These are phyloP conservation scores for Lipomyces starkeyi DNA, from an alignment of 805 yeast species.

Conservation along the genomic window DNA sequence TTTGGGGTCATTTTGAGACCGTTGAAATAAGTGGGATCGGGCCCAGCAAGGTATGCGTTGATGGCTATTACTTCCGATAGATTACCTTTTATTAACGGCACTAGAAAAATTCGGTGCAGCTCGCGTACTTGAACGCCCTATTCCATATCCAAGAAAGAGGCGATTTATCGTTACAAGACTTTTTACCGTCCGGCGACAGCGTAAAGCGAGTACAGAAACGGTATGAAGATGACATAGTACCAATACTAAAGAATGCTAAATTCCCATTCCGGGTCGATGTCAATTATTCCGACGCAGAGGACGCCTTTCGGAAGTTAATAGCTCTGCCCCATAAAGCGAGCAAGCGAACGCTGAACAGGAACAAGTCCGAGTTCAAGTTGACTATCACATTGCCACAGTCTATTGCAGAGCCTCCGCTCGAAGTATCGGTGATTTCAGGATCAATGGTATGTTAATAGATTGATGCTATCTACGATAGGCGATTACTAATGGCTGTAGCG, in stretches of 20 bases:
- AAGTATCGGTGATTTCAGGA: background rate
- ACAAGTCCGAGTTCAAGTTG: background rate
- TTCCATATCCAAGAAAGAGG: background rate
- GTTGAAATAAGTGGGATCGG: background rate
- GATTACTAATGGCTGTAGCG: background rate
- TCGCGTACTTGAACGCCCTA: background rate
- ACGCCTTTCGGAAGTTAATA: constrained; percentile 6
- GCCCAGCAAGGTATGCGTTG: background rate
- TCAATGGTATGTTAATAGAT: background rate
- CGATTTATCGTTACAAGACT: background rate
- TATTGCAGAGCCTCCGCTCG: background rate
- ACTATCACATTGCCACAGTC: background rate
- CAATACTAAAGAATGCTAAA: background rate
- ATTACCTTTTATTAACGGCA: background rate
- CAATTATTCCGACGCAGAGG: background rate
- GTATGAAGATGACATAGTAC: background rate
- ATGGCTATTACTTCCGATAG: background rate
- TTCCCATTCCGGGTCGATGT: constrained; percentile 5
- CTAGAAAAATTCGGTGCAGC: background rate
- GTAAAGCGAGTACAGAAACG: background rate
- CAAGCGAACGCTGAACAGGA: background rate
- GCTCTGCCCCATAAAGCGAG: background rate
- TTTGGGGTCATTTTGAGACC: background rate
- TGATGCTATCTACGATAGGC: background rate
- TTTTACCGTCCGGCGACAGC: background rate